Evolutionary conservation across 169 alveolate genomes (phyloP).

Genomic region (Eimeria tenella): DNA sequence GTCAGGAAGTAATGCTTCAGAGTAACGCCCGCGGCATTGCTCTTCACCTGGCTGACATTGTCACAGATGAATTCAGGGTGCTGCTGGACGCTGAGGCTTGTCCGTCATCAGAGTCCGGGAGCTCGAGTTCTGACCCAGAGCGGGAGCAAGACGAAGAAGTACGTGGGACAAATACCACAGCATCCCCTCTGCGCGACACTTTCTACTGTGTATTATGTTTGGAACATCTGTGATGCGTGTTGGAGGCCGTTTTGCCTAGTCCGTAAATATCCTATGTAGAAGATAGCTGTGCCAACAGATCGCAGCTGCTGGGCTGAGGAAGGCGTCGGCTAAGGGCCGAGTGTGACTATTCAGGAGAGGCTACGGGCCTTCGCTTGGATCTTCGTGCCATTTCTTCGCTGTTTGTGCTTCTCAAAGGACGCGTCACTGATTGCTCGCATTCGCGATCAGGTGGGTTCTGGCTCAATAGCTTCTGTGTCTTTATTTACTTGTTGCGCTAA

Average conservation of each 20-base stretch:
- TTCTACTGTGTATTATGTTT: no score
- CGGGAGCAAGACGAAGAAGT: not conserved
- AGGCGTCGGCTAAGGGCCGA: no score
- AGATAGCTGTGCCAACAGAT: no score
- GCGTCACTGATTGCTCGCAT: not conserved
- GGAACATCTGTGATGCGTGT: no score
- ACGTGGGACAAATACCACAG: not conserved
- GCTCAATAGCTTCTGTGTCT: not conserved
- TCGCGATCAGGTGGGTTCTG: not conserved
- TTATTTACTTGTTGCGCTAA: not conserved
- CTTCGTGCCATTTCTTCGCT: constrained; percentile 28
- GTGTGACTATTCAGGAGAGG: not conserved
- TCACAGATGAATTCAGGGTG: constrained; percentile 6
- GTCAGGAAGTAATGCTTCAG: not conserved
- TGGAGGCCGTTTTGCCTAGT: no score
- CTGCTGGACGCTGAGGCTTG: not conserved
- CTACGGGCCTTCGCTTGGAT: constrained; percentile 5
- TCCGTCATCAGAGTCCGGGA: not conserved
- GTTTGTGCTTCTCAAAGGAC: constrained; percentile 3
- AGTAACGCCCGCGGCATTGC: constrained; percentile 11
- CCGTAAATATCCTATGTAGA: no score
- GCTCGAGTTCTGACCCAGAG: not conserved
- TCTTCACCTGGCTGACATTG: not conserved
- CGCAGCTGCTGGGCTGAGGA: no score
- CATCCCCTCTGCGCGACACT: no score